phyloP scores from a whole-genome alignment of 202 grass and related monocot species.

The Eragrostis tef region DNA sequence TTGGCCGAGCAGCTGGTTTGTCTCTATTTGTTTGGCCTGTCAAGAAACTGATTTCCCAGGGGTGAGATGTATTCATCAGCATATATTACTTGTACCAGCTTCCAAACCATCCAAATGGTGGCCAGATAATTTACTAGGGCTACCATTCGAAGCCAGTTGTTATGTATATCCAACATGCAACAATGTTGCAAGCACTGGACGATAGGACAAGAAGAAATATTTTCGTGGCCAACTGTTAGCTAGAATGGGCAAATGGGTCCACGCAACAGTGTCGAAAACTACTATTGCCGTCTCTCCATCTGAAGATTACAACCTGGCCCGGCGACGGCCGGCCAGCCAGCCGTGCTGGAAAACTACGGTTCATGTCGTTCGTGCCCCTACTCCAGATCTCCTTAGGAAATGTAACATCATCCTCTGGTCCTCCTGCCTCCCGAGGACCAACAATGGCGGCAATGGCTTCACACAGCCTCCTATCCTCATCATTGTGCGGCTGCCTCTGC shows the following conservation, averaged over 20 bases:
- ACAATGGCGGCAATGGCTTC: background rate
- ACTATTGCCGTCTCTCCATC: no score
- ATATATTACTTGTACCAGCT: no score
- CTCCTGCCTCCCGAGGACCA: slow-evolving; percentile 7
- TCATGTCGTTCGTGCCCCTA: background rate
- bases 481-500: background rate
- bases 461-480: background rate
- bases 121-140: background rate
- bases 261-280: no score
- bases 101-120: background rate
- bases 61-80: no score
- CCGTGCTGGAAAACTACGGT: background rate
- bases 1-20: background rate
- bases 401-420: background rate
- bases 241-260: no score
- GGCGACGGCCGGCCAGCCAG: background rate
- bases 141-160: background rate
- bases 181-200: slow-evolving; percentile 13
- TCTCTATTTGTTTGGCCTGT: background rate
- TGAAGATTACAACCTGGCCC: background rate
- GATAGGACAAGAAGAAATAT: no score
- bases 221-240: no score
- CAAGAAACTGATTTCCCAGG: no score
- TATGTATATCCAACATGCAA: background rate
- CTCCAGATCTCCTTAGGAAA: background rate